Conservation (phyloP, 2,329 filamentous ascomycete genomes). For the Aspergillus oerlinghausenensis region DNA sequence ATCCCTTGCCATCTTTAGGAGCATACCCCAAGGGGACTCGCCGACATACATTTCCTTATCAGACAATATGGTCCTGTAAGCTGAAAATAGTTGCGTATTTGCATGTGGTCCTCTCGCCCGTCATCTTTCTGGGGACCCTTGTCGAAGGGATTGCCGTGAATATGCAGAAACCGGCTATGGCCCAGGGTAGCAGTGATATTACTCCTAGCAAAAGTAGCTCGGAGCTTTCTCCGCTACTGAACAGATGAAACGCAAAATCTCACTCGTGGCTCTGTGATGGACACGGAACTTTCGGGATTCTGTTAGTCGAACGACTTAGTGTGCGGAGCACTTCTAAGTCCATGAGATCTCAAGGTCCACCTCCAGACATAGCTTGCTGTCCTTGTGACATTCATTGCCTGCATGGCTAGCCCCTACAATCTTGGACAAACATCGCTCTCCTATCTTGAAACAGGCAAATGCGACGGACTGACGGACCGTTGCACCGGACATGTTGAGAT, state of each 20-base stretch:
- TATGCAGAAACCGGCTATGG: neutral
- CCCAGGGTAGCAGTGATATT: neutral
- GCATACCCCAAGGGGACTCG: neutral
- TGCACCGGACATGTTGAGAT: slow-evolving; percentile 7
- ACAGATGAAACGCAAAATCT: slow-evolving; percentile 4
- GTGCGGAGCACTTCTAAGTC: neutral
- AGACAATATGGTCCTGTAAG: neutral
- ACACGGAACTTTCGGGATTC: neutral
- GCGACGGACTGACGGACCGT: slow-evolving; percentile 11
- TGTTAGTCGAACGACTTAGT: neutral
- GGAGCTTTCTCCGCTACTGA: slow-evolving; percentile 13
- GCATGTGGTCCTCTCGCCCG: neutral
- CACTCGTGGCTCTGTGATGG: neutral
- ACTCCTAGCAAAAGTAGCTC: slow-evolving; percentile 6
- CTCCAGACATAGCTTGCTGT: neutral
- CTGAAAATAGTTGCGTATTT: neutral
- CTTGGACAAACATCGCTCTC: slow-evolving; percentile 1
- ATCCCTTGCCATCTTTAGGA: neutral
- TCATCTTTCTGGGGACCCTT: slow-evolving; percentile 1
- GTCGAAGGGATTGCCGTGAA: neutral
- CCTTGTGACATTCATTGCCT: neutral
- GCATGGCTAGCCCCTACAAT: neutral
- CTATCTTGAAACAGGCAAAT: slow-evolving; percentile 14
- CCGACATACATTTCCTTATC: neutral
- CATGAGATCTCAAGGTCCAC: slow-evolving; percentile 2